Percentiles rank a stretch among this genome's conserved stretches.
Evolutionary conservation across 1,284 basidiomycete genomes (phyloP).

Genomic region (Austropuccinia psidii): DNA sequence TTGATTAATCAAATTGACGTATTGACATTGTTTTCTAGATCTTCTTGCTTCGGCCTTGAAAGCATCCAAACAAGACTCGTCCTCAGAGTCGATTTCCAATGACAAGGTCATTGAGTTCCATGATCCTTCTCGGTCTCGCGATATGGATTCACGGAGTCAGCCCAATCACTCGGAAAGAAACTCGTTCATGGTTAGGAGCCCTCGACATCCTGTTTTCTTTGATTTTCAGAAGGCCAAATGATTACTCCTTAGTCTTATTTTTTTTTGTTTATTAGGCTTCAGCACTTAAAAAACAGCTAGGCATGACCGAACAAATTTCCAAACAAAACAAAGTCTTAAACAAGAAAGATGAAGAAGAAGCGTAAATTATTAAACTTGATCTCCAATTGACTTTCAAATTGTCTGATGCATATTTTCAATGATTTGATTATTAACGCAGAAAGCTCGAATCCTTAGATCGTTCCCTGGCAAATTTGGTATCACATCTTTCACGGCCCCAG

Average conservation of each 20-base stretch:
- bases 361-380: not conserved
- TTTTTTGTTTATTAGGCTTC: conserved; percentile 1
- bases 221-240: too few species aligned
- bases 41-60: too few species aligned
- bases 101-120: conserved; percentile 13
- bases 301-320: not conserved
- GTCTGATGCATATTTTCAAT: not conserved
- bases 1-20: not conserved
- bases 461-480: conserved; percentile 13
- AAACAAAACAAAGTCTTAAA: not conserved
- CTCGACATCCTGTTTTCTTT: not conserved
- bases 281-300: conserved; percentile 8
- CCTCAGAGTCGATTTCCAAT: too few species aligned
- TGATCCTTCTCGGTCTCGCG: conserved; percentile 13
- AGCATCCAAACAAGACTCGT: too few species aligned
- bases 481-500: not conserved
- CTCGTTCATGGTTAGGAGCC: conserved; percentile 19
- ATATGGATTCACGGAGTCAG: too few species aligned
- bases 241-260: not conserved
- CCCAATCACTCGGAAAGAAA: conserved; percentile 8
- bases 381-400: not conserved
- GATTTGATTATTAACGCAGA: not conserved
- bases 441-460: conserved; percentile 11
- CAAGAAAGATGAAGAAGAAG: conserved; percentile 18
- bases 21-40: not conserved